Base-by-base conservation (phyloP, 345 rosid species). In the Eucalyptus cloeziana region DNA sequence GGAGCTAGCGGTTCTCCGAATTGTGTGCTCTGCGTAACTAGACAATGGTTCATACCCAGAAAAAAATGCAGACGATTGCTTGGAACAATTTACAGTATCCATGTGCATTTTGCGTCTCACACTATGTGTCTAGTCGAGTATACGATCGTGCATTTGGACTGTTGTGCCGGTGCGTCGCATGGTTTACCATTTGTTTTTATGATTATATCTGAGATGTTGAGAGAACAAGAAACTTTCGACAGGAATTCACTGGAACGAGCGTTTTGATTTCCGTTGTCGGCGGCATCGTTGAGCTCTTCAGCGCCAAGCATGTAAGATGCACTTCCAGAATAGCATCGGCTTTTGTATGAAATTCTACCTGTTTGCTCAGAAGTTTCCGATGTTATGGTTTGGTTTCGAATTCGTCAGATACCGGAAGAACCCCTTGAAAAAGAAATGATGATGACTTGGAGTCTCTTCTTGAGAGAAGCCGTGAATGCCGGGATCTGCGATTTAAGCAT, bases 261-360 rank as follows among this genome's bases (percentile, higher is more conserved):
- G 97, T 96, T 92, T 85, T 97, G 88, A 92, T 97, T 87, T 99
- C 99, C 5, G 94, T 96, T 16, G 62, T 86, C 40, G 96, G 97
- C 76, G 98, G 99, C 87, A 93, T 96, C 22, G n/a, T 96, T 87
- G 99, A 97, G 97, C 96, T 97, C 37, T 96, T 93, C 91, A 91
- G 94, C 87, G 90, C 92, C 22, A 91, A 88, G 90, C 91, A 92
- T 92, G 99, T 95, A 93, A 95, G 93, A 56, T 62, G 56, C n/a
- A 14, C 4, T 27, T 79, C 79, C 54, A 33, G 71, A 50, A 27
- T n/a, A 69, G 27, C 10, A 67, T 80, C 88, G 54, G 12, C 49
- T 44, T 54, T 43, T 83, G 49, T n/a, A 1, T 19, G 37, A 27
- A 40, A 31, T 60, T 49, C 60, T 21, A 76, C 83, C 40, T 22